Base-by-base conservation (phyloP, 2,329 filamentous ascomycete genomes). In the Neonectria magnoliae region DNA sequence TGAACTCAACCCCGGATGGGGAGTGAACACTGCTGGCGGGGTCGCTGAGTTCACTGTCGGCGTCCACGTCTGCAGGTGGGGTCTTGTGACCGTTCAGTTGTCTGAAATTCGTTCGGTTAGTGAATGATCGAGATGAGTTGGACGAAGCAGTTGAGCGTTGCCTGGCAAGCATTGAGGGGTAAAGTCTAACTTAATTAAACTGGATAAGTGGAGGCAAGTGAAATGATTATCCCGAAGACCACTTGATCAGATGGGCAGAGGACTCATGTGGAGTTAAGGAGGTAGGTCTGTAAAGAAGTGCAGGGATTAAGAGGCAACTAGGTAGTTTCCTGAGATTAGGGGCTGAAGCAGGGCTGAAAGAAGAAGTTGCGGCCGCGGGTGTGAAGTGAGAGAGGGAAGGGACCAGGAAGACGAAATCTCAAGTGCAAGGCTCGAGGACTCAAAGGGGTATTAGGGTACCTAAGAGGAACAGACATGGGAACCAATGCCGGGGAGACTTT, bases 21-120 rank as follows among this genome's bases (percentile, higher is more conserved):
- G 77, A 79, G 60, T 73, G 71, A 31, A 76, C 71, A 62, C 71
- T 78, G 68, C 77, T 80, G 22, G 71, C 74, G 7, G 77, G 78
- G 29, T 80, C 78, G 57, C 82, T 85, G 14, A 87, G 77, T 25
- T 84, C 83, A 66, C 78, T 80, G 38, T 79, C 77, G 42, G 72
- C 76, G 18, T 82, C 80, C 38, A 77, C 80, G 6, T 81, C 78
- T 25, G 81, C 80, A 38, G 81, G 75, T 1, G 69, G 61, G 45
- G 70, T 73, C 57, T 63, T 75, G 53, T 69, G 69, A 36, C 76
- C 75, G 70, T 76, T 78, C 14, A 62, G 44, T 20, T 70, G 72
- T 68, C 77, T 78, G 54, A 47, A 41, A 22, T 58, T 44, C 54
- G 64, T 63, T 66, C 54, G 31, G 55, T 78, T 67, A 78, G 76